Evolutionary conservation across 257 asterid genomes (phyloP).

Genomic region (Rauvolfia tetraphylla): DNA sequence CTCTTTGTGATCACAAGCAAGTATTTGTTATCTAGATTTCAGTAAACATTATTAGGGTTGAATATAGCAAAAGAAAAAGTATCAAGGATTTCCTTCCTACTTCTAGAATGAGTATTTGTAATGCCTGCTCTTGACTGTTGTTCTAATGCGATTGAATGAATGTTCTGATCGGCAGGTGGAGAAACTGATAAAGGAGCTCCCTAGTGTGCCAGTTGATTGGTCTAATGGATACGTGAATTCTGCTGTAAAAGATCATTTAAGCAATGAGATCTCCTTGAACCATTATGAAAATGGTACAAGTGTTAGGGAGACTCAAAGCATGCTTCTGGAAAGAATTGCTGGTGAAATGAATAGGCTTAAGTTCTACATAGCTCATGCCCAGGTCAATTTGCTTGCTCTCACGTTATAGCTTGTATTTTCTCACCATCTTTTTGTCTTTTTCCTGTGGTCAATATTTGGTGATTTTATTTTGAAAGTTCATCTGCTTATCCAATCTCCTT

Average conservation of each 20-base stretch:
- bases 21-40: neutral
- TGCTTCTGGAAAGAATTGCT: constrained; percentile 94
- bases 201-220: constrained; percentile 75
- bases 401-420: neutral
- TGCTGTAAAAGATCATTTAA: constrained; percentile 43
- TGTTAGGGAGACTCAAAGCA: constrained; percentile 92
- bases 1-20: neutral
- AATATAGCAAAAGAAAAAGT: neutral
- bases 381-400: constrained; percentile 50
- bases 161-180: constrained; percentile 51
- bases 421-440: too few relatives aligned
- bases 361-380: constrained; percentile 77
- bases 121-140: neutral
- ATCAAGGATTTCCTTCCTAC: neutral
- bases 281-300: constrained; percentile 63
- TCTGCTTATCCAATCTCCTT: neutral
- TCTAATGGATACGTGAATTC: constrained; percentile 41
- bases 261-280: constrained; percentile 54
- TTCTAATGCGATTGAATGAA: neutral
- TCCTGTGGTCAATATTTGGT: neutral
- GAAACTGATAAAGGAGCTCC: constrained; percentile 85
- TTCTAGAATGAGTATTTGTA: neutral
- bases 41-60: neutral
- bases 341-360: constrained; percentile 95
- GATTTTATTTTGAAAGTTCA: neutral